Evolutionary conservation across 352 stramenopile genomes (phyloP), one percentile per base, ranked within the genome.

Genomic region (Globisporangium cylindrosporum): DNA sequence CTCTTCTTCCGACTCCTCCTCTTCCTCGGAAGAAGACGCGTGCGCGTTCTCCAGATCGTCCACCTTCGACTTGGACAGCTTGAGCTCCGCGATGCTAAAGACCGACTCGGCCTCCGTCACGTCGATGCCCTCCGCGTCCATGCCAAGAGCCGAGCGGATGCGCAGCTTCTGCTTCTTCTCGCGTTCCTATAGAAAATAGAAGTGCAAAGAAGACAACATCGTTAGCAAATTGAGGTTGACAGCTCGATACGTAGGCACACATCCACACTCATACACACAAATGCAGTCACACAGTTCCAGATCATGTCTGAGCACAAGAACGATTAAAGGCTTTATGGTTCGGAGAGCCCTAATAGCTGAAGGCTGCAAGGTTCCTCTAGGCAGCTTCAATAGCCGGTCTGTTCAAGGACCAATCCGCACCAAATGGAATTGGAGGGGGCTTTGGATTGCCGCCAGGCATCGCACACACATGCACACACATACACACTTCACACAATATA

Each of bases 341-440:
- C 78, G 64, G 71, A 83, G 84, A 78, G 77, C 73, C 75, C 72
- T 77, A 93, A 96, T 84, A 96, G 89, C 89, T 96, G 89, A 94
- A 95, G 89, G 89, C 86, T 96, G 87, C 89, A 92, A 70, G 56
- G 68, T 73, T 89, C 68, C 15, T 95, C 64, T 96, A 60, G 89
- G 87, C 88, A 88, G 72, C 72, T 89, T 94, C 89, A 96, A 96
- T 96, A 93, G 88, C 88, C 87, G 82, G 82, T 95, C 89, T 93
- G 89, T 96, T 96, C 89, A 96, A 96, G 84, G 89, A 95, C 86
- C 79, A 89, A 82, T 77, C 76, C 81, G 22, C 70, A 91, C 80
- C 82, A 77, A 92, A 83, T 90, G 69, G 78, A 77, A 90, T 86
- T 77, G 79, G 78, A 81, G 81, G 79, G 82, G 84, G 86, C 86